phyloP scores from a whole-genome alignment of 2,329 filamentous ascomycete genomes.

The Penicillium crustosum region DNA sequence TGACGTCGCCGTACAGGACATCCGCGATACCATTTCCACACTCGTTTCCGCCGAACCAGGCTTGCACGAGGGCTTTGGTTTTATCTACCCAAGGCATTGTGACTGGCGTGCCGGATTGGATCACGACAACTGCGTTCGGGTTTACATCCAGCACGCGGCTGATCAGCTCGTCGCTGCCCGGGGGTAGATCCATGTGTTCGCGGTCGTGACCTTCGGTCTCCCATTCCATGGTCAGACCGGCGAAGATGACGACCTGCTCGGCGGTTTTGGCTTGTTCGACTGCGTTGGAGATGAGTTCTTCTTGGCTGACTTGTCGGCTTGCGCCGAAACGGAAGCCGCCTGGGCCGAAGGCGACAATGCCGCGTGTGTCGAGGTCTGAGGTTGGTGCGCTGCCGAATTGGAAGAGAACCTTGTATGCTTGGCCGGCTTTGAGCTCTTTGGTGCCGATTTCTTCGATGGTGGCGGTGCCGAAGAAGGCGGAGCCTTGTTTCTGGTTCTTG shows the following conservation, averaged over 20 bases:
- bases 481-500: slow-evolving; percentile 62
- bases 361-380: slow-evolving; percentile 54
- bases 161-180: slow-evolving; percentile 59
- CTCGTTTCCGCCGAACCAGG: slow-evolving; percentile 88
- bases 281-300: slow-evolving; percentile 64
- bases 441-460: slow-evolving; percentile 63
- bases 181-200: slow-evolving; percentile 58
- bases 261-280: slow-evolving; percentile 66
- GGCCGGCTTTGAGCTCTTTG: slow-evolving; percentile 58
- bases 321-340: slow-evolving; percentile 65
- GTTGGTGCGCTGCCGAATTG: slow-evolving; percentile 62
- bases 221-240: slow-evolving; percentile 77
- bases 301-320: slow-evolving; percentile 57
- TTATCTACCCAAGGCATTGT: slow-evolving; percentile 51
- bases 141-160: slow-evolving; percentile 65
- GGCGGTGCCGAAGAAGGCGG: slow-evolving; percentile 65
- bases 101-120: slow-evolving; percentile 73
- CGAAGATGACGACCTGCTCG: slow-evolving; percentile 76
- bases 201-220: slow-evolving; percentile 71
- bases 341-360: slow-evolving; percentile 53
- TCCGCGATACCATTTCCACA: slow-evolving; percentile 79
- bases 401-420: slow-evolving; percentile 59
- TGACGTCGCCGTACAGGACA: slow-evolving; percentile 70
- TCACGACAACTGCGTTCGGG: slow-evolving; percentile 68
- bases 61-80: slow-evolving; percentile 64